These are phyloP conservation scores for Skeletonema costatum DNA, from an alignment of 108 stramenopile species.

Conservation along the genomic window DNA sequence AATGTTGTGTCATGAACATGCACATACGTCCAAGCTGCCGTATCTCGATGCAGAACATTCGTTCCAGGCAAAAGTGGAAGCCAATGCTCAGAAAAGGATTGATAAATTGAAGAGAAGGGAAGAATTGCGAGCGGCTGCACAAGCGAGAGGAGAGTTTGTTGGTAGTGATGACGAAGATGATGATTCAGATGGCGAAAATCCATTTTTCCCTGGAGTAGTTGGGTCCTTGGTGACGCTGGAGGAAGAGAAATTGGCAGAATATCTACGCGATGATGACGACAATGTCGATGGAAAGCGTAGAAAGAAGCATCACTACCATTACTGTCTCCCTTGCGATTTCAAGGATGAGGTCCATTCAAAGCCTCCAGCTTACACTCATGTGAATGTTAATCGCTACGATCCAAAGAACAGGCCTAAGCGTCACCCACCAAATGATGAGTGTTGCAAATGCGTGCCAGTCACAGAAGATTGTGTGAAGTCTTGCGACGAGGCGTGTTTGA, in stretches of 20 bases:
- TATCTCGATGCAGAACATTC: constrained; percentile 63
- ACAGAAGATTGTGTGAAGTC: constrained; percentile 3
- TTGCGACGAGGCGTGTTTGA: constrained; percentile 87
- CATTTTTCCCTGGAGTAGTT: constrained; percentile 26
- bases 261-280: constrained; percentile 5
- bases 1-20: constrained; percentile 85
- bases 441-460: constrained; percentile 60
- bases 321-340: constrained; percentile 70
- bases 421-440: constrained; percentile 57
- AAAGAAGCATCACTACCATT: constrained; percentile 28
- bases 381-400: constrained; percentile 59
- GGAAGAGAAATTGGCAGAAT: constrained; percentile 23
- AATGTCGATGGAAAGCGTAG: constrained; percentile 13
- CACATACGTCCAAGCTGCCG: constrained; percentile 65
- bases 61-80: constrained; percentile 58
- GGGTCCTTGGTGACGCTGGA: constrained; percentile 12
- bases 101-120: not conserved
- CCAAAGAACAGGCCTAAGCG: constrained; percentile 60
- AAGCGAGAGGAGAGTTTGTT: not conserved
- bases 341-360: constrained; percentile 75
- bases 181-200: constrained; percentile 9
- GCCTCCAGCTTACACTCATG: constrained; percentile 67
- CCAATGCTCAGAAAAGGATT: constrained; percentile 50
- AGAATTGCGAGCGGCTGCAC: not conserved
- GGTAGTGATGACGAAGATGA: not conserved